Evolutionary conservation across 2,329 filamentous ascomycete genomes (phyloP), one percentile per base, ranked within the genome.

Genomic region (Neonectria magnoliae): DNA sequence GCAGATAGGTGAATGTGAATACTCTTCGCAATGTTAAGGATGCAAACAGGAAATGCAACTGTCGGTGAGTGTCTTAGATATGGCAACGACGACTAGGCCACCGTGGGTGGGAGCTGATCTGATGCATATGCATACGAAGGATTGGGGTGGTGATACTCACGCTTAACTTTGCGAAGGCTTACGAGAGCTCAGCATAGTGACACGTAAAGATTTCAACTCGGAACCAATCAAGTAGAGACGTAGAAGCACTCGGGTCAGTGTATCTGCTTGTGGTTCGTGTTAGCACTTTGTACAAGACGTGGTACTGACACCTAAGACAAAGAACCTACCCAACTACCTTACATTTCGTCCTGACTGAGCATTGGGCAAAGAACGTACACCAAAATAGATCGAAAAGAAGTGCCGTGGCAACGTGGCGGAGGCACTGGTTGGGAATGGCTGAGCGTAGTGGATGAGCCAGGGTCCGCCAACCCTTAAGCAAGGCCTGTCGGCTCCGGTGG

Each of bases 381-480:
- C 72, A 70, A 66, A 70, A 73, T 65, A 68, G 56, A 73, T 72
- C 70, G 64, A 70, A 73, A 64, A 67, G 56, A 73, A 67, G 68
- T 69, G 68, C 65, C 57, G 66, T 73, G 66, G 64, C 76, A 72
- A 76, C 71, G 73, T 76, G 71, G 67, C 69, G 65, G 64, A 68
- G 65, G 62, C 60, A 67, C 44, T 53, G 68, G 61, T 68, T 67
- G 60, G 64, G 69, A 75, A 73, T 72, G 67, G 70, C 58, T 72
- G 71, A 59, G 3, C 33, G 29, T 44, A 14, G 47, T 63, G 47
- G 55, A 44, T 55, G 53, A 59, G 29, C 59, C n/a, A 47, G 16
- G 45, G 25, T 31, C 59, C 45, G 44, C 59, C 36, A 36, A 51
- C 54, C 56, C 41, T 20, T 50, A 47, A 47, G 29, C 57, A 31